Percentiles rank a stretch among this genome's conserved stretches.
phyloP scores from a whole-genome alignment of 495 filamentous ascomycete genomes.

The Aspergillus bertholletiae region DNA sequence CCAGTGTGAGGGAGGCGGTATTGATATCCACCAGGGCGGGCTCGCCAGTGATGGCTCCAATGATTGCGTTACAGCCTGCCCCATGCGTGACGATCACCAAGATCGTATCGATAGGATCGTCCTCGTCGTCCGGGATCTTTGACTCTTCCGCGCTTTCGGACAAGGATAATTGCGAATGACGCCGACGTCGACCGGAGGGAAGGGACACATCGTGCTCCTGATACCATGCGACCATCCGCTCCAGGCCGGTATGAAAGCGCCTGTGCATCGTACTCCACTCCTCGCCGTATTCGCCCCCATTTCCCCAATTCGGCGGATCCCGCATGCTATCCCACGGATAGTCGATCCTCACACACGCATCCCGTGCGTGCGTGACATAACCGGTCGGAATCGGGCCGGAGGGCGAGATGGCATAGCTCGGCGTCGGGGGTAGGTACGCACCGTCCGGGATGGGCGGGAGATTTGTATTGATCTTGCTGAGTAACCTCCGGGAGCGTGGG shows the following conservation, averaged over 20 bases:
- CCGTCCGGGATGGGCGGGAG: slow-evolving; percentile 22
- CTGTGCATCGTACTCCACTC: slow-evolving; percentile 96
- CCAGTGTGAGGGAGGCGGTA: slow-evolving; percentile 89
- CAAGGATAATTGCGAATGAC: slow-evolving; percentile 16
- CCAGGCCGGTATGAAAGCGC: slow-evolving; percentile 73
- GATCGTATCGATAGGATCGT: slow-evolving; percentile 67
- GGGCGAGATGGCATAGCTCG: slow-evolving; percentile 76
- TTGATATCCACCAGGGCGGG: slow-evolving; percentile 85
- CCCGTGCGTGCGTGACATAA: slow-evolving; percentile 87
- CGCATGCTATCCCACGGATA: slow-evolving; percentile 94
- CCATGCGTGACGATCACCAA: slow-evolving; percentile 94
- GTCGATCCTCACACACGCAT: slow-evolving; percentile 81
- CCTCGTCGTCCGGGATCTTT: slow-evolving; percentile 46
- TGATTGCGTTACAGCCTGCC: slow-evolving; percentile 95
- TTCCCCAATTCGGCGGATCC: slow-evolving; percentile 70
- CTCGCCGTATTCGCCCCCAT: slow-evolving; percentile 83
- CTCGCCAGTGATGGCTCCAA: slow-evolving; percentile 84
- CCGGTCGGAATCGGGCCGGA: slow-evolving; percentile 80
- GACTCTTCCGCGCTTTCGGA: slow-evolving; percentile 50
- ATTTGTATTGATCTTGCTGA: slow-evolving; percentile 32
- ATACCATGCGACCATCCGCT: slow-evolving; percentile 80
- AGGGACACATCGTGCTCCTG: slow-evolving; percentile 46
- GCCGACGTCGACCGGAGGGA: slow-evolving; percentile 13
- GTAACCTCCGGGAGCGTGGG: slow-evolving; percentile 13
- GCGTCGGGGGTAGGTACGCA: slow-evolving; percentile 70